Base-by-base conservation (phyloP, 495 filamentous ascomycete genomes). In the Cudoniella acicularis region DNA sequence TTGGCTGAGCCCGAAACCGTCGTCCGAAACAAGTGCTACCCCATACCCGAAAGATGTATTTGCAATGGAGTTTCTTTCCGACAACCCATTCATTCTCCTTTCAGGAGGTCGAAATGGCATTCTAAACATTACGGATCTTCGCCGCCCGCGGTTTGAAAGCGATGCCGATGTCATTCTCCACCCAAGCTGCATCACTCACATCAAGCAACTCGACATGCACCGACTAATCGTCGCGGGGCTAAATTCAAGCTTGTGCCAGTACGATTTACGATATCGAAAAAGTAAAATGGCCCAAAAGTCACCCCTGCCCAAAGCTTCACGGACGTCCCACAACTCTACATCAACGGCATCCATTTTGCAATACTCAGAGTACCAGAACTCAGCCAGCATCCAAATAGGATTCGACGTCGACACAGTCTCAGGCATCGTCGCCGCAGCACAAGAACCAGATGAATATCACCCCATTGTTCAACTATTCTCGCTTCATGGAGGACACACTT, bases 191-290 rank as follows among this genome's bases (percentile, higher is more conserved):
- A 65, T 69, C 42, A 63, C 59, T 4, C 60, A 69, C 45, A 66
- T 67, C 59, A 64, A 59, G 27, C 59, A 62, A 16, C 27, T 67
- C 48, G 59, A 64, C 26, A 13, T 24, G 10, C 49, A 64, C 23
- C 61, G 61, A 10, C 47, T 67, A 21, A 1, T 67, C n/a, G 67
- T 69, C 17, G 53, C 64, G 3, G 67, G 67, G 13, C 47, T 67
- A 6, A 52, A 65, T 8, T 62, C 58, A 1, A 57, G 23, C 13
- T 41, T 69, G 2, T 63, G 56, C 36, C 56, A 67, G 50, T 69
- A 69, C 53, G 67, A 69, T 43, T 25, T 67, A 10, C 61, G 67
- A 13, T 69, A 57, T 46, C 53, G 52, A 42, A 62, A 66, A 56
- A n/a, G 18, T 41, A 23, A 41, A 13, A 41, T 49, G 2, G 10